phyloP scores from a whole-genome alignment of 768 basidiomycete species.

The Fistulinella prunicolor region DNA sequence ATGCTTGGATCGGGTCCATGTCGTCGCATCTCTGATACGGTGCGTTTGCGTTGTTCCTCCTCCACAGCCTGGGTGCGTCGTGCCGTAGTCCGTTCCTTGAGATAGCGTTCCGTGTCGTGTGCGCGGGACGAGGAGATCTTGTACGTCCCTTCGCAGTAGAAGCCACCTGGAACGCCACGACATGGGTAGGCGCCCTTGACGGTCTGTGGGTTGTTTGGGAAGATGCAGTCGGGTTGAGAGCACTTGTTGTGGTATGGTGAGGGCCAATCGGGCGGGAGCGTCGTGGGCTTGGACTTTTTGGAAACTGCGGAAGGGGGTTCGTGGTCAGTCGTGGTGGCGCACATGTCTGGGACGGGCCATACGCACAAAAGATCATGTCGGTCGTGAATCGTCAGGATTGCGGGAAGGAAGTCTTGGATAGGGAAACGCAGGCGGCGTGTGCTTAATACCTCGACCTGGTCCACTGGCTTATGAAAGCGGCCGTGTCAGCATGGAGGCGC shows the following conservation, averaged over 20 bases:
- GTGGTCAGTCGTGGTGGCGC: neutral
- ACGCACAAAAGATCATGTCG: constrained; percentile 30
- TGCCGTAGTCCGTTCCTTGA: constrained; percentile 25
- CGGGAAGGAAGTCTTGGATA: neutral
- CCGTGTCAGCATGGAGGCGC: constrained; percentile 14
- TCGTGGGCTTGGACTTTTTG: constrained; percentile 27
- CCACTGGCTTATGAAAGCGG: constrained; percentile 26
- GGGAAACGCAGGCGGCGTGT: neutral
- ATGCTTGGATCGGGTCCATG: constrained; percentile 14
- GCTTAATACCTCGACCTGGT: constrained; percentile 11
- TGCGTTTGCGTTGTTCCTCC: constrained; percentile 31
- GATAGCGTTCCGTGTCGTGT: constrained; percentile 32
- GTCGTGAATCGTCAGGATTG: constrained; percentile 11
- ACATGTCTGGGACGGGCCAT: neutral
- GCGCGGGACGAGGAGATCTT: constrained; percentile 33
- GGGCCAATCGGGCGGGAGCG: constrained; percentile 34
- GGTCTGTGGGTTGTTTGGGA: constrained; percentile 30
- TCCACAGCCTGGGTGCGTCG: constrained; percentile 19
- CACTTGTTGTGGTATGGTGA: constrained; percentile 38
- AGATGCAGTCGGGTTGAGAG: constrained; percentile 31
- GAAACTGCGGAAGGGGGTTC: constrained; percentile 19
- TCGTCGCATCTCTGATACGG: constrained; percentile 23
- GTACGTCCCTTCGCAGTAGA: constrained; percentile 35
- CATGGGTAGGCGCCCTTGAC: constrained; percentile 33
- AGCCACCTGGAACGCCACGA: constrained; percentile 33